Conservation (phyloP, 371 early-diverging fungal genomes). For the Lichtheimia ornata region DNA sequence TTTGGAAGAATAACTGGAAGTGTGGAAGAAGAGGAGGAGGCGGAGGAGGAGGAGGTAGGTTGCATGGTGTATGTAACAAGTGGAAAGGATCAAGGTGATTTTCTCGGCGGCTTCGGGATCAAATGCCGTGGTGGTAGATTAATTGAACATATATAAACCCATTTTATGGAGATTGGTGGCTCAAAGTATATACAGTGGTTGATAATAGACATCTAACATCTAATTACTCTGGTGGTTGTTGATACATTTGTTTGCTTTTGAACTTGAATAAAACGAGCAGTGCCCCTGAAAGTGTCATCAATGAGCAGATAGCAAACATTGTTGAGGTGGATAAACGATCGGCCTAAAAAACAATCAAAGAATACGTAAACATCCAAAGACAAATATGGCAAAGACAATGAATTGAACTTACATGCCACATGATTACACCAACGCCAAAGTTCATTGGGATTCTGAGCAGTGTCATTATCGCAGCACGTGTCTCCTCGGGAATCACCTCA, state of each 20-base stretch:
- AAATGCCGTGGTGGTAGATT: too few species aligned
- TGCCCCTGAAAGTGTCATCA: conserved; percentile 22
- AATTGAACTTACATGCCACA: conserved; percentile 55
- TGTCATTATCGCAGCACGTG: conserved; percentile 76
- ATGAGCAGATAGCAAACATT: conserved; percentile 48
- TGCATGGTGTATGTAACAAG: too few species aligned
- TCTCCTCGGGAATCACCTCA: conserved; percentile 71
- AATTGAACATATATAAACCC: too few species aligned
- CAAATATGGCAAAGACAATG: too few species aligned
- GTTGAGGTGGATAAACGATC: conserved; percentile 29
- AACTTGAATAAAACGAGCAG: neutral
- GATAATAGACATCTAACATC: too few species aligned
- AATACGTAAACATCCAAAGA: neutral
- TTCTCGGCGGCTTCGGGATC: too few species aligned
- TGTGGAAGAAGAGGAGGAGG: too few species aligned
- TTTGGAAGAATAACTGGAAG: neutral
- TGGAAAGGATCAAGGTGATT: too few species aligned
- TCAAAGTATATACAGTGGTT: too few species aligned
- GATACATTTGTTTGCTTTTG: neutral
- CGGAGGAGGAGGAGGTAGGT: too few species aligned
- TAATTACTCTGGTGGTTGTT: too few species aligned
- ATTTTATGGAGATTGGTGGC: too few species aligned
- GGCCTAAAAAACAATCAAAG: conserved; percentile 16
- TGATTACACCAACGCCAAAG: conserved; percentile 67
- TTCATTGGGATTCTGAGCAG: conserved; percentile 80